Evolutionary conservation across 2,329 filamentous ascomycete species (phyloP).

Genomic region (Gnomoniopsis sp.): DNA sequence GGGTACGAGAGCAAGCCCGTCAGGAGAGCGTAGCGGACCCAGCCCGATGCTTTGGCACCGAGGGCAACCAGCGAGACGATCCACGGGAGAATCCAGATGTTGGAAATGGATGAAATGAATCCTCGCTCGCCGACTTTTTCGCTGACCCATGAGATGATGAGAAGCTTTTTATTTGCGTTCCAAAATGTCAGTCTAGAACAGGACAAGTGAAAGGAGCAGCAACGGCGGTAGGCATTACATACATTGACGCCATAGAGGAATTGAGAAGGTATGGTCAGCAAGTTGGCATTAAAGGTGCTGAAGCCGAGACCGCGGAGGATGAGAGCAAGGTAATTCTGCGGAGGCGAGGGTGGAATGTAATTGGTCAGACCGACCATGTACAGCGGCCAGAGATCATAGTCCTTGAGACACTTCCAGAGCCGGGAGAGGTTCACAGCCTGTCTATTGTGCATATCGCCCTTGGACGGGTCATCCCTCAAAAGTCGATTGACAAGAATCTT

Average conservation of each 20-base stretch:
- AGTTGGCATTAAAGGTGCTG: slow-evolving; percentile 40
- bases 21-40: slow-evolving; percentile 36
- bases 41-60: slow-evolving; percentile 27
- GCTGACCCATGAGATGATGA: slow-evolving; percentile 43
- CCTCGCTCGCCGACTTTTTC: slow-evolving; percentile 37
- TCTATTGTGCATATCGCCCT: slow-evolving; percentile 60
- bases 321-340: slow-evolving; percentile 42
- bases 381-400: slow-evolving; percentile 60
- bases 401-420: slow-evolving; percentile 50
- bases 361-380: slow-evolving; percentile 50
- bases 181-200: slow-evolving; percentile 19
- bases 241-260: slow-evolving; percentile 28
- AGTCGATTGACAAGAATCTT: slow-evolving; percentile 60
- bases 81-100: slow-evolving; percentile 42
- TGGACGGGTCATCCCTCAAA: slow-evolving; percentile 57
- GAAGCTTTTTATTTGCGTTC: slow-evolving; percentile 38
- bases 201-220: slow-evolving; percentile 2
- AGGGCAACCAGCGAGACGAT: slow-evolving; percentile 33
- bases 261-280: slow-evolving; percentile 23
- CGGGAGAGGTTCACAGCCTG: slow-evolving; percentile 41
- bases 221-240: not conserved
- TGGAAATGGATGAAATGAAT: slow-evolving; percentile 34
- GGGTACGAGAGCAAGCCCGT: slow-evolving; percentile 44
- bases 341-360: slow-evolving; percentile 40
- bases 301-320: slow-evolving; percentile 41